These are phyloP conservation scores for Elaeagnus macrophylla DNA, from an alignment of 306 rosid genomes.

Conservation along the genomic window DNA sequence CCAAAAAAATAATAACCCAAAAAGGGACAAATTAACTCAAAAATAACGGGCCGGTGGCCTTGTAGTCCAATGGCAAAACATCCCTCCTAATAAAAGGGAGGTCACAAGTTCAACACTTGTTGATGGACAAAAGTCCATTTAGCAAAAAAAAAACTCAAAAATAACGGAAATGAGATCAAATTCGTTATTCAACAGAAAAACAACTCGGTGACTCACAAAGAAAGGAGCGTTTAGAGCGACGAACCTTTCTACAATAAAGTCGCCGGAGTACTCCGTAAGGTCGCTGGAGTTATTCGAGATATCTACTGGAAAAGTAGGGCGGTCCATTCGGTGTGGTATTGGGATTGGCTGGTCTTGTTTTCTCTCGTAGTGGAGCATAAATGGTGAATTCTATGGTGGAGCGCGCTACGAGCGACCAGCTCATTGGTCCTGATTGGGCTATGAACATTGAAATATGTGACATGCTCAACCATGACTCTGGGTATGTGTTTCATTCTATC, in stretches of 20 bases:
- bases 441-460: slow-evolving; percentile 99
- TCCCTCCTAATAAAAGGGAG: too few relatives aligned
- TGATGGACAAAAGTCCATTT: too few relatives aligned
- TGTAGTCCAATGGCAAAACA: too few relatives aligned
- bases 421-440: slow-evolving; percentile 99
- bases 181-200: too few relatives aligned
- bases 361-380: slow-evolving; percentile 15
- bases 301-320: slow-evolving; percentile 12
- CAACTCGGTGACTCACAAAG: too few relatives aligned
- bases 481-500: slow-evolving; percentile 42
- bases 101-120: too few relatives aligned
- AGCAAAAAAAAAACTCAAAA: too few relatives aligned
- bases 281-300: not conserved
- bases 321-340: slow-evolving; percentile 13
- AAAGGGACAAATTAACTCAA: not conserved
- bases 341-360: slow-evolving; percentile 15
- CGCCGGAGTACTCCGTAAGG: too few relatives aligned
- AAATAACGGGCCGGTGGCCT: too few relatives aligned
- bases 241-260: too few relatives aligned
- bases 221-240: too few relatives aligned
- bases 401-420: slow-evolving; percentile 90
- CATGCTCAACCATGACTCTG: slow-evolving; percentile 75
- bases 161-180: too few relatives aligned
- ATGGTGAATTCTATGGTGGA: slow-evolving; percentile 96
- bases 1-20: slow-evolving; percentile 1